A percentile compares a stretch with the other conserved stretches of the same genome.
phyloP scores from a whole-genome alignment of 2,329 filamentous ascomycete genomes.

The Colletotrichum sp. region DNA sequence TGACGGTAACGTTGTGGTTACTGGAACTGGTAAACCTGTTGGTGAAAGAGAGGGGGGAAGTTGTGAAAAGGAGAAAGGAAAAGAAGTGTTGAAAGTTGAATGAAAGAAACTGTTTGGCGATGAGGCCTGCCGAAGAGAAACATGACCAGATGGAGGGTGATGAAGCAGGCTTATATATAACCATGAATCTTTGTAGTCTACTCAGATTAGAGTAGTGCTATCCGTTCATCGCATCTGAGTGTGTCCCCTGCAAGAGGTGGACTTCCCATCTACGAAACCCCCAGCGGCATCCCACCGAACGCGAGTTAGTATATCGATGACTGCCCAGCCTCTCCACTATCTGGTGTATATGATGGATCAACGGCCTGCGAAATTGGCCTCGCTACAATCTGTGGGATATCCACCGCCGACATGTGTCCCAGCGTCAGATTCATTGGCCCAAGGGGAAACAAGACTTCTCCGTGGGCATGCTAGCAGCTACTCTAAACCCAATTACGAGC shows the following conservation, averaged over 20 bases:
- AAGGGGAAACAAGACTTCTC: background rate
- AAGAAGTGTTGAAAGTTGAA: background rate
- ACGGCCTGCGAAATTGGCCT: background rate
- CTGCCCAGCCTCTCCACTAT: constrained; percentile 13
- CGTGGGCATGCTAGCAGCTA: background rate
- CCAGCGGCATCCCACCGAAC: background rate
- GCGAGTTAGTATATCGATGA: background rate
- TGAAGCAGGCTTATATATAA: background rate
- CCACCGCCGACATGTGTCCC: background rate
- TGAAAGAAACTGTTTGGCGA: constrained; percentile 1
- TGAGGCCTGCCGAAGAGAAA: background rate
- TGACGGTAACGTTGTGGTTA: background rate
- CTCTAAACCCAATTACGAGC: background rate
- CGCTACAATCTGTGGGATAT: background rate
- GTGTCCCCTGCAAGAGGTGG: background rate
- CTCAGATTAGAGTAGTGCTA: background rate
- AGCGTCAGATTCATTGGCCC: background rate
- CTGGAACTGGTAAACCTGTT: background rate
- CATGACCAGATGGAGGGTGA: background rate
- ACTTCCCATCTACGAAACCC: background rate
- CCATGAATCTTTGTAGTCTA: background rate
- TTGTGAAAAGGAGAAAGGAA: background rate
- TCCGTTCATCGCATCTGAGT: background rate
- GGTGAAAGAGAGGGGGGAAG: background rate
- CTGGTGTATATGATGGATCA: background rate